These are phyloP conservation scores for Penicillium sp. DNA, from an alignment of 2,329 filamentous ascomycete species.

Conservation along the genomic window DNA sequence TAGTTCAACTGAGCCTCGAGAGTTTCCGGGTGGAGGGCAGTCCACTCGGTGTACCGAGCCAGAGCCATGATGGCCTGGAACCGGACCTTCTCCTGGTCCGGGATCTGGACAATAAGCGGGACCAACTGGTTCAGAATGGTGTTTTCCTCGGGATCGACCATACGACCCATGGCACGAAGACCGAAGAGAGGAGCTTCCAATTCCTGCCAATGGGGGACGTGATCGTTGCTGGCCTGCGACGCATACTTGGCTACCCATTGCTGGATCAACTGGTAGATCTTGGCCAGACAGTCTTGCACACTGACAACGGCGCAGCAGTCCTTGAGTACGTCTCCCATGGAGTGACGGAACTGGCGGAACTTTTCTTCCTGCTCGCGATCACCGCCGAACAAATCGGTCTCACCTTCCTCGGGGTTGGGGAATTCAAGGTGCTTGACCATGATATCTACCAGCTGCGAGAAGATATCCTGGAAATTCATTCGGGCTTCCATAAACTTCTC, in stretches of 20 bases:
- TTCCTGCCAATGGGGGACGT: conserved; percentile 93
- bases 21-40: conserved; percentile 86
- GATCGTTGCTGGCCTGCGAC: conserved; percentile 66
- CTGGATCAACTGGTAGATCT: conserved; percentile 83
- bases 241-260: conserved; percentile 83
- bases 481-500: conserved; percentile 85
- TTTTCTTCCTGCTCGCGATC: conserved; percentile 95
- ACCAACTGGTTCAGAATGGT: conserved; percentile 88
- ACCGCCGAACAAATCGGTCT: conserved; percentile 86
- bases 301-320: conserved; percentile 96
- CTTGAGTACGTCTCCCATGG: conserved; percentile 97
- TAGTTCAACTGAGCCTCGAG: conserved; percentile 91
- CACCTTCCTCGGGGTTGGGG: conserved; percentile 71
- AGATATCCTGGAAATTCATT: conserved; percentile 73
- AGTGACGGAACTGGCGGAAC: conserved; percentile 92
- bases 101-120: conserved; percentile 88
- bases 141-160: conserved; percentile 87
- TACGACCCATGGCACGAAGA: conserved; percentile 91
- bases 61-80: conserved; percentile 98
- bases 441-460: conserved; percentile 85
- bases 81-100: conserved; percentile 93
- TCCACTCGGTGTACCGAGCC: conserved; percentile 97
- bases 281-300: conserved; percentile 83
- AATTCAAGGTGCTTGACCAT: conserved; percentile 89
- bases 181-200: conserved; percentile 93